These are phyloP conservation scores for Drechslerella dactyloides DNA, from an alignment of 2,329 filamentous ascomycete species.

Conservation along the genomic window DNA sequence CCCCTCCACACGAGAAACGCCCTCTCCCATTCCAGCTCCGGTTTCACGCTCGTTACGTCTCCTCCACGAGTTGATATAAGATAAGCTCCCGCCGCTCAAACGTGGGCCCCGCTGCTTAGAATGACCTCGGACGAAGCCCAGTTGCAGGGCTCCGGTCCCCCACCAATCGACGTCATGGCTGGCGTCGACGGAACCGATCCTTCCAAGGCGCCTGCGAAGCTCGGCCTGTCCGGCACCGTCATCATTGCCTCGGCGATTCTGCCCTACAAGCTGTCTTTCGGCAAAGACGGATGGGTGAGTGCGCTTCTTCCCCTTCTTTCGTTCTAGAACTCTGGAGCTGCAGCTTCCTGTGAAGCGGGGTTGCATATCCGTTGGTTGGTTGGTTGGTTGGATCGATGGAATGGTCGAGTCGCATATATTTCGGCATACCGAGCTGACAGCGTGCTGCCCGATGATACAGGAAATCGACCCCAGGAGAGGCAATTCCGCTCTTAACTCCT, in stretches of 20 bases:
- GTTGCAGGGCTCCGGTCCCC: conserved; percentile 30
- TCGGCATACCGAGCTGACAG: conserved; percentile 10
- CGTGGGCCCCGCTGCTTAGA: conserved; percentile 6
- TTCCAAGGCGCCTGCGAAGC: conserved; percentile 64
- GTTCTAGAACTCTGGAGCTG: background rate
- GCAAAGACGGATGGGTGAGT: conserved; percentile 65
- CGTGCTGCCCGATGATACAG: conserved; percentile 60
- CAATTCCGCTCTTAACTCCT: conserved; percentile 90
- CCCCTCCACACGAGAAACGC: background rate
- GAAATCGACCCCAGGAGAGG: conserved; percentile 78
- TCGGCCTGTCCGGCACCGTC: conserved; percentile 67
- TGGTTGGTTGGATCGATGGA: too few species aligned
- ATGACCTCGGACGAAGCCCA: conserved; percentile 43
- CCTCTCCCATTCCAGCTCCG: conserved; percentile 1
- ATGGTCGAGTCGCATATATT: background rate
- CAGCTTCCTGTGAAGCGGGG: too few species aligned
- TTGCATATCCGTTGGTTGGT: background rate
- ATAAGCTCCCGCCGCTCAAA: too few species aligned
- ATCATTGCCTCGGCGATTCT: conserved; percentile 71
- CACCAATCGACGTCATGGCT: conserved; percentile 42
- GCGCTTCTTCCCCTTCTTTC: background rate
- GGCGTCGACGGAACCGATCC: conserved; percentile 60
- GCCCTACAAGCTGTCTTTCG: conserved; percentile 66
- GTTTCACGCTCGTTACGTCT: too few species aligned
- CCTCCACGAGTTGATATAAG: too few species aligned